Percentiles rank a stretch among this genome's conserved stretches.
Evolutionary conservation across 75 land plant species (phyloP).

Genomic region (Pinus albicaulis): DNA sequence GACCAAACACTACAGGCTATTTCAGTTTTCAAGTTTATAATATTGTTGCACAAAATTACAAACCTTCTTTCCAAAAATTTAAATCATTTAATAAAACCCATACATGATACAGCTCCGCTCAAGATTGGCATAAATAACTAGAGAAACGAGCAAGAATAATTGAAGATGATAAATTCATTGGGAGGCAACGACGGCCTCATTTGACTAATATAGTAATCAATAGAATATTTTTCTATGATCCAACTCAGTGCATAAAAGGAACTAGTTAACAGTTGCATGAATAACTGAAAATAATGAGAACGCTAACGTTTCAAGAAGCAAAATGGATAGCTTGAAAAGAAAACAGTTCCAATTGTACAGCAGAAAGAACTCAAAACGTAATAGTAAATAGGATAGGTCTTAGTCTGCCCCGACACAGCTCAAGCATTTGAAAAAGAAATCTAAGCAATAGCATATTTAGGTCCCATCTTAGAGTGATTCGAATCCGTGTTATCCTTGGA

Average conservation of each 20-base stretch:
- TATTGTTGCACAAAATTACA: too few relatives aligned
- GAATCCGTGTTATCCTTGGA: background rate
- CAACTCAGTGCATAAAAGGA: background rate
- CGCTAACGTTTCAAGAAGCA: background rate
- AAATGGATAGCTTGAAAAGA: background rate
- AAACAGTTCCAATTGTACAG: background rate
- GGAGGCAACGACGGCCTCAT: too few relatives aligned
- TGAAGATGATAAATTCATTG: too few relatives aligned
- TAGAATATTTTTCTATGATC: too few relatives aligned
- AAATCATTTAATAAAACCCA: too few relatives aligned
- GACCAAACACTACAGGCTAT: too few relatives aligned
- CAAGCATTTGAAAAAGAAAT: background rate
- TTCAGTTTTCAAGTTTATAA: too few relatives aligned
- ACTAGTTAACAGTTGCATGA: background rate
- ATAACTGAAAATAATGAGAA: background rate
- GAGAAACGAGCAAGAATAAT: too few relatives aligned
- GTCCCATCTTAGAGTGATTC: background rate
- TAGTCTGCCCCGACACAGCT: background rate
- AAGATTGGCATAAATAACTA: too few relatives aligned
- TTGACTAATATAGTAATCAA: too few relatives aligned
- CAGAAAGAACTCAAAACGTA: background rate
- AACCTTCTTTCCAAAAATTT: too few relatives aligned
- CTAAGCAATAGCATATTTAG: background rate
- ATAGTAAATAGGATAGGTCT: background rate
- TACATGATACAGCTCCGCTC: too few relatives aligned